These are phyloP conservation scores for Termitomyces sp. DNA, from an alignment of 768 basidiomycete species.

Conservation along the genomic window DNA sequence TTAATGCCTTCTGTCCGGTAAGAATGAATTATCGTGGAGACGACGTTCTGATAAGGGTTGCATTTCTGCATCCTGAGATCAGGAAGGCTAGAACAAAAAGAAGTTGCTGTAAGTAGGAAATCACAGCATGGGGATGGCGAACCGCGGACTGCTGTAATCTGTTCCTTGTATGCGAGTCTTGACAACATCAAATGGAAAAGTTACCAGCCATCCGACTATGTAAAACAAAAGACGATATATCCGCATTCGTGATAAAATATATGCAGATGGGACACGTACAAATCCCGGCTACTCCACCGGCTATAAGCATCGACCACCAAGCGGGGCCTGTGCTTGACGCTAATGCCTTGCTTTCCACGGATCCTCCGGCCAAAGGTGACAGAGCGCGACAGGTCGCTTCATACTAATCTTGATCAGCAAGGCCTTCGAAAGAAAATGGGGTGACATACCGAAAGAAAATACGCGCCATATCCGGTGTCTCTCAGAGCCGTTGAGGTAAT, in stretches of 20 bases:
- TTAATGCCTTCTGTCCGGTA: slow-evolving; percentile 58
- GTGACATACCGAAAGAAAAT: slow-evolving; percentile 69
- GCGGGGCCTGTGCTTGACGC: slow-evolving; percentile 29
- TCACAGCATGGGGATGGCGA: neutral
- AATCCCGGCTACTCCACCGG: slow-evolving; percentile 74
- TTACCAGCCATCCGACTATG: slow-evolving; percentile 68
- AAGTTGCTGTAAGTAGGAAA: neutral
- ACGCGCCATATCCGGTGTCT: slow-evolving; percentile 81
- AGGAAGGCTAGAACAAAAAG: neutral
- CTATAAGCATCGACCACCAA: slow-evolving; percentile 59
- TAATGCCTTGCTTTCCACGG: slow-evolving; percentile 10
- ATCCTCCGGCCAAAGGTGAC: slow-evolving; percentile 16
- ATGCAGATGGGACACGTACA: slow-evolving; percentile 20
- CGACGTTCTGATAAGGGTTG: slow-evolving; percentile 56
- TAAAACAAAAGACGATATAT: neutral
- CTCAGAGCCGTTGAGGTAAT: slow-evolving; percentile 66
- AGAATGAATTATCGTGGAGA: slow-evolving; percentile 53
- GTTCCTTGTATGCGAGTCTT: slow-evolving; percentile 83
- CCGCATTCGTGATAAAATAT: neutral
- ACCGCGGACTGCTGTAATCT: slow-evolving; percentile 8
- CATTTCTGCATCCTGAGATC: neutral
- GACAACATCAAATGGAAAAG: slow-evolving; percentile 86
- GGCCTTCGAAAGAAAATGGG: neutral
- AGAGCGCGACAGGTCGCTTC: slow-evolving; percentile 55
- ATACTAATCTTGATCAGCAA: slow-evolving; percentile 28